These are phyloP conservation scores for Ceratocystis cacaofunesta DNA, from an alignment of 2,329 filamentous ascomycete species.

Conservation along the genomic window DNA sequence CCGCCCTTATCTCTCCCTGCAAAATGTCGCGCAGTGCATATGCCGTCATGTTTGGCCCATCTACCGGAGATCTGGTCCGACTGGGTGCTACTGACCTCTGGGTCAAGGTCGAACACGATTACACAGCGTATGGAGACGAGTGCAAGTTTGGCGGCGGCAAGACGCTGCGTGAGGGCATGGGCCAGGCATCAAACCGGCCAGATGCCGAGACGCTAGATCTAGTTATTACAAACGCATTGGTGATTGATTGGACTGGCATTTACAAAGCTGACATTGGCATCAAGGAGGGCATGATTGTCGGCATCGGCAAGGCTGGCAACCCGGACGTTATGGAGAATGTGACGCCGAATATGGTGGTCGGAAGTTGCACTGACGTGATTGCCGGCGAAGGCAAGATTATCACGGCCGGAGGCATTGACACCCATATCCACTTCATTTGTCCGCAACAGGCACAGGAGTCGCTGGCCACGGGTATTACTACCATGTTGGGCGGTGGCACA, in stretches of 20 bases:
- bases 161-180: conserved; percentile 88
- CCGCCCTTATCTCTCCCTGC: conserved; percentile 42
- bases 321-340: conserved; percentile 95
- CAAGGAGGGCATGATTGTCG: conserved; percentile 72
- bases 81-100: conserved; percentile 76
- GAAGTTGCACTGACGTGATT: conserved; percentile 80
- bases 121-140: conserved; percentile 78
- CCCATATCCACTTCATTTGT: conserved; percentile 89
- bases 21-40: conserved; percentile 69
- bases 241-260: conserved; percentile 83
- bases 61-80: conserved; percentile 69
- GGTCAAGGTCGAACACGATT: conserved; percentile 77
- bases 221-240: conserved; percentile 76
- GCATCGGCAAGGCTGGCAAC: conserved; percentile 88
- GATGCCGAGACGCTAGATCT: conserved; percentile 65
- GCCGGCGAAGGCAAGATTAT: conserved; percentile 82
- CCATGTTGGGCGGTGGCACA: conserved; percentile 78
- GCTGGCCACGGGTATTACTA: conserved; percentile 74
- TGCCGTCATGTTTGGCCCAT: conserved; percentile 81
- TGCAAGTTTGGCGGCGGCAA: conserved; percentile 93
- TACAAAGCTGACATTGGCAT: conserved; percentile 95
- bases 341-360: conserved; percentile 61
- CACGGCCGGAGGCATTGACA: conserved; percentile 78
- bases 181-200: conserved; percentile 64
- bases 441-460: conserved; percentile 80